Conservation (phyloP, 345 rosid species). For the Syzygium oleosum region DNA sequence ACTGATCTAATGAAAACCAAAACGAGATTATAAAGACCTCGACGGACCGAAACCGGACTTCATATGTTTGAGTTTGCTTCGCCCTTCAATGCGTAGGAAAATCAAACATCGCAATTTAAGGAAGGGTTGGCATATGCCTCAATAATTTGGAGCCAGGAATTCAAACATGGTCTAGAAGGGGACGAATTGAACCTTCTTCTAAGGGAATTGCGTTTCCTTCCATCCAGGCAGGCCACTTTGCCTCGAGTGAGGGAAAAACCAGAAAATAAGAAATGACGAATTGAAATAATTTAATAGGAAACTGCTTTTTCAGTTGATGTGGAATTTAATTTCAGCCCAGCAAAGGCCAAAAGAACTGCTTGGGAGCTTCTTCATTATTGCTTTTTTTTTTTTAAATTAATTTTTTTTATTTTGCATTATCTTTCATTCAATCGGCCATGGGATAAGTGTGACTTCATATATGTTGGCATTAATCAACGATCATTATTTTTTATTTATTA, state of each 20-base stretch:
- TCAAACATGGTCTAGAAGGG: background rate
- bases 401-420: background rate
- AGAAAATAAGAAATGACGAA: background rate
- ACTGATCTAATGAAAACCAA: background rate
- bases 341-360: constrained; percentile 6
- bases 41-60: background rate
- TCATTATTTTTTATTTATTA: too few relatives aligned
- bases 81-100: background rate
- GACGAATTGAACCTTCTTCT: background rate
- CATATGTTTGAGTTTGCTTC: background rate
- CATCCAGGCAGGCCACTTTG: background rate
- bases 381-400: background rate
- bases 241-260: background rate
- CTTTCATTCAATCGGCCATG: background rate
- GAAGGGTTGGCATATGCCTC: background rate
- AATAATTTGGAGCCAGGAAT: background rate
- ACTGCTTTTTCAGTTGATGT: constrained; percentile 15
- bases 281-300: constrained; percentile 8
- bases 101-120: background rate
- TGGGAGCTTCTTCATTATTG: constrained; percentile 3
- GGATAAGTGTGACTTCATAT: background rate
- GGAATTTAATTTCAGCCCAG: constrained; percentile 14
- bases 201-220: background rate
- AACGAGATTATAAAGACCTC: background rate
- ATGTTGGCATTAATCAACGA: too few relatives aligned